A percentile compares a stretch with the other conserved stretches of the same genome.
Evolutionary conservation across 139 green algal species (phyloP).

Genomic region (Ostreobium quekettii): DNA sequence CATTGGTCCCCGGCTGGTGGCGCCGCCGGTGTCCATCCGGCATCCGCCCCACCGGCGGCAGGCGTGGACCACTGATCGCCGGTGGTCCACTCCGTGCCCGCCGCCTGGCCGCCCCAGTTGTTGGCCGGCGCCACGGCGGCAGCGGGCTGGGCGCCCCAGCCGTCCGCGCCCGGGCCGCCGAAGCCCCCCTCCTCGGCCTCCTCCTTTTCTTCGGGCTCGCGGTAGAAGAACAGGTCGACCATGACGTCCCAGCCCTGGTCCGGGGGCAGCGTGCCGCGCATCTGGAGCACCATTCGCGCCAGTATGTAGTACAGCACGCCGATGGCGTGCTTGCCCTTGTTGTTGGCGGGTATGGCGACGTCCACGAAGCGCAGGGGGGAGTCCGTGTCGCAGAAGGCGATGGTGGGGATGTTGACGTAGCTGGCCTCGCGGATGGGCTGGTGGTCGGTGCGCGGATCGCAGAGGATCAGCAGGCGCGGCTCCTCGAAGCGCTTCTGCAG

Average conservation of each 20-base stretch:
- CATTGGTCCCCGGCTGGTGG: no score
- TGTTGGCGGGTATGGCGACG: constrained; percentile 99
- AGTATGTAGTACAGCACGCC: constrained; percentile 96
- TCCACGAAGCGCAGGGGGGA: constrained; percentile 84
- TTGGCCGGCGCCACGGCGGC: no score
- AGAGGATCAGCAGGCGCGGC: constrained; percentile 89
- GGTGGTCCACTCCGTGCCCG: no score
- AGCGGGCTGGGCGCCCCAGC: no score
- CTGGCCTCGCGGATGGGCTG: constrained; percentile 95
- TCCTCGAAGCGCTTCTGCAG: constrained; percentile 96
- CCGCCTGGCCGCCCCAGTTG: no score
- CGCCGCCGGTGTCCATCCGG: no score
- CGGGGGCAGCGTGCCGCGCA: constrained; percentile 77
- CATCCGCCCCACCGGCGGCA: no score
- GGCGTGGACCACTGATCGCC: no score
- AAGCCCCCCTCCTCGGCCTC: constrained; percentile 55
- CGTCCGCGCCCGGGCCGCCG: no score
- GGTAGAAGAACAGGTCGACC: constrained; percentile 99
- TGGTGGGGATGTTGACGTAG: constrained; percentile 99
- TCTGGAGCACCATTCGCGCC: constrained; percentile 95
- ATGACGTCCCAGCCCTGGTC: constrained; percentile 82
- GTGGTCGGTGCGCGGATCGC: constrained; percentile 58
- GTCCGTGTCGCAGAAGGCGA: constrained; percentile 99
- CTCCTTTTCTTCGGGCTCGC: constrained; percentile 85
- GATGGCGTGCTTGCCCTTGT: constrained; percentile 98